These are phyloP conservation scores for Puccinellia tenuiflora DNA, from an alignment of 176 grass and related monocot species.

Conservation along the genomic window DNA sequence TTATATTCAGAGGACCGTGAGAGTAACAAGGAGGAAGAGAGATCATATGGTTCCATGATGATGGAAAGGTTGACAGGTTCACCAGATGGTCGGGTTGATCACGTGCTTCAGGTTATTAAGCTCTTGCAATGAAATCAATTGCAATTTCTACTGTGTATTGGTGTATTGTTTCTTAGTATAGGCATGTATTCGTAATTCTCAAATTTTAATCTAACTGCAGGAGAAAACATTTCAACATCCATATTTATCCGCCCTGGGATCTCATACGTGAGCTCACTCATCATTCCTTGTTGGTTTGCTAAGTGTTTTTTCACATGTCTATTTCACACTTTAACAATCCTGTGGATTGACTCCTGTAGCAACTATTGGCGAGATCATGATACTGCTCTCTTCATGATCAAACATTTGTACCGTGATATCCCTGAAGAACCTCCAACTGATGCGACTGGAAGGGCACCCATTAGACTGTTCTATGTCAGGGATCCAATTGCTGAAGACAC, in stretches of 20 bases:
- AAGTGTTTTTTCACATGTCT: neutral
- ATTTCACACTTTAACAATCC: slow-evolving; percentile 11
- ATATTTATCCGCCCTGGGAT: slow-evolving; percentile 77
- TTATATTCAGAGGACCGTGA: slow-evolving; percentile 41
- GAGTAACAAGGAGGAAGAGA: slow-evolving; percentile 44
- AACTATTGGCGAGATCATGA: slow-evolving; percentile 98
- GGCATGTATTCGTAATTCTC: neutral
- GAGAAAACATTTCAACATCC: slow-evolving; percentile 96
- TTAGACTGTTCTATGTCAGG: slow-evolving; percentile 73
- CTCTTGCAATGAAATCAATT: slow-evolving; percentile 1
- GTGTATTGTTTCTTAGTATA: neutral
- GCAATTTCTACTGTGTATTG: slow-evolving; percentile 5
- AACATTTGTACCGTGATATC: slow-evolving; percentile 87
- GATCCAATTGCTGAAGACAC: slow-evolving; percentile 74
- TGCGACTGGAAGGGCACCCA: slow-evolving; percentile 29
- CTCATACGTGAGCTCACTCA: slow-evolving; percentile 80
- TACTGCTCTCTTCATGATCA: slow-evolving; percentile 93
- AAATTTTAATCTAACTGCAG: slow-evolving; percentile 34
- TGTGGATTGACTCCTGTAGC: slow-evolving; percentile 31
- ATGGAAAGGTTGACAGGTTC: slow-evolving; percentile 88
- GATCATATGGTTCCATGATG: slow-evolving; percentile 87
- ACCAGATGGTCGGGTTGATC: slow-evolving; percentile 74
- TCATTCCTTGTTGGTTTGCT: slow-evolving; percentile 16
- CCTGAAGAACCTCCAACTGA: slow-evolving; percentile 67
- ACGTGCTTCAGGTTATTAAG: slow-evolving; percentile 80